Percentiles rank a stretch among this genome's conserved stretches.
Conservation (phyloP, 148 eudicot genomes). For the Hydrangea macrophylla region DNA sequence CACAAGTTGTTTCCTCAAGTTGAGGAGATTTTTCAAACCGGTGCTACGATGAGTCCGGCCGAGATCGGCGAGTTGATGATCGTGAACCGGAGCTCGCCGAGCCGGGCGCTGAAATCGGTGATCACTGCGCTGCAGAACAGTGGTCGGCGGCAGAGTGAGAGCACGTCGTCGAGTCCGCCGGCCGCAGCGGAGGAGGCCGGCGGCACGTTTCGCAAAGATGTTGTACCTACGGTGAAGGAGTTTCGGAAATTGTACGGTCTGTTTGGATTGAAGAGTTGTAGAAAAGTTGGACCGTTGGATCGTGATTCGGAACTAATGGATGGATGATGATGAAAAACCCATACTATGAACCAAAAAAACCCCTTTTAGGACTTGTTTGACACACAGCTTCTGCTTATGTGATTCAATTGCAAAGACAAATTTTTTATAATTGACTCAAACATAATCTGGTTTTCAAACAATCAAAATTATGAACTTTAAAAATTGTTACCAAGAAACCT, state of each 20-base stretch:
- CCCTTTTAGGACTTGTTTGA: too few relatives aligned
- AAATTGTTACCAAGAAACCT: too few relatives aligned
- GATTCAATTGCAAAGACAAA: too few relatives aligned
- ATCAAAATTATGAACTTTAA: neutral
- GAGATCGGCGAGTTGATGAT: slow-evolving; percentile 88
- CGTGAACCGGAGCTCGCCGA: slow-evolving; percentile 74
- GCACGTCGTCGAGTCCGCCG: slow-evolving; percentile 16
- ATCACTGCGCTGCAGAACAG: slow-evolving; percentile 60
- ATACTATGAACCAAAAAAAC: neutral
- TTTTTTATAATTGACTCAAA: too few relatives aligned
- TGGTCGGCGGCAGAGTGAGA: slow-evolving; percentile 14
- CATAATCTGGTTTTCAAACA: too few relatives aligned
- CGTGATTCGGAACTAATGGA: slow-evolving; percentile 18
- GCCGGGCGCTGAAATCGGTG: slow-evolving; percentile 76
- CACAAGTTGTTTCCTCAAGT: slow-evolving; percentile 81
- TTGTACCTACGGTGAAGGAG: slow-evolving; percentile 50
- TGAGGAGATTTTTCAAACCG: slow-evolving; percentile 67
- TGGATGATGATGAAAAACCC: slow-evolving; percentile 18
- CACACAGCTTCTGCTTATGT: too few relatives aligned
- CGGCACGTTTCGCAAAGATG: slow-evolving; percentile 41
- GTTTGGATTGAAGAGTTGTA: slow-evolving; percentile 50
- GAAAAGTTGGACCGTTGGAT: slow-evolving; percentile 59
- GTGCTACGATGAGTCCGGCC: slow-evolving; percentile 68
- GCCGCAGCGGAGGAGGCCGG: slow-evolving; percentile 30
- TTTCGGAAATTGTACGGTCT: slow-evolving; percentile 70